phyloP scores from a whole-genome alignment of 352 stramenopile genomes.

The Phytophthora capsici region DNA sequence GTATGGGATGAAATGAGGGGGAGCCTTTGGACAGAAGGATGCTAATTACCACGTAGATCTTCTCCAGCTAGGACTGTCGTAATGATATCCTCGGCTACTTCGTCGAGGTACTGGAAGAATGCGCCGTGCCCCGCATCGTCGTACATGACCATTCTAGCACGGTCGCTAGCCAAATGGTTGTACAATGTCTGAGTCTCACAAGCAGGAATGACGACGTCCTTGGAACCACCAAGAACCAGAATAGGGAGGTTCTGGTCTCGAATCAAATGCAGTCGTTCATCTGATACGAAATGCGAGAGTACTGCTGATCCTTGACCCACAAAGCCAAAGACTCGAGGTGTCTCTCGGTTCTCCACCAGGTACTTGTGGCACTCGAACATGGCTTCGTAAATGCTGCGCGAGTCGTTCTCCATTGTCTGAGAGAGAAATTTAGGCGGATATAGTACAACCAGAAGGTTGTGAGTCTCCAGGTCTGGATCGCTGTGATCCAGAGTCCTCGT shows the following conservation, averaged over 20 bases:
- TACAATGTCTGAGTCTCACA: slow-evolving; percentile 36
- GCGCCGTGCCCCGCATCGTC: slow-evolving; percentile 48
- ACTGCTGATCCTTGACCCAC: slow-evolving; percentile 44
- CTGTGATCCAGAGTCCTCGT: slow-evolving; percentile 33
- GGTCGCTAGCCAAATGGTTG: slow-evolving; percentile 36
- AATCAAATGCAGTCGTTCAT: slow-evolving; percentile 46
- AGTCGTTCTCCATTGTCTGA: slow-evolving; percentile 34
- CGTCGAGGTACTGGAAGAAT: slow-evolving; percentile 54
- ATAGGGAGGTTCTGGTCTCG: slow-evolving; percentile 45
- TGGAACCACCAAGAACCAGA: slow-evolving; percentile 35
- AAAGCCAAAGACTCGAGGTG: slow-evolving; percentile 34
- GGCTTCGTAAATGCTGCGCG: slow-evolving; percentile 32
- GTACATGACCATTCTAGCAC: slow-evolving; percentile 44
- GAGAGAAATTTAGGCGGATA: slow-evolving; percentile 44
- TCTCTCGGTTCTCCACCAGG: slow-evolving; percentile 34
- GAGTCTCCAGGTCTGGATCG: slow-evolving; percentile 33
- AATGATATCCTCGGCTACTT: slow-evolving; percentile 43
- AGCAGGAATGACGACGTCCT: slow-evolving; percentile 43
- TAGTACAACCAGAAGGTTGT: slow-evolving; percentile 41
- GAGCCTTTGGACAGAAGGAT: too few relatives aligned
- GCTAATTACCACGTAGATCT: too few relatives aligned
- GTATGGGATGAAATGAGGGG: too few relatives aligned
- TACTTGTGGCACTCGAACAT: slow-evolving; percentile 48
- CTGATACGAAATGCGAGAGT: slow-evolving; percentile 45
- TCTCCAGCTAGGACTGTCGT: slow-evolving; percentile 25